A percentile compares a stretch with the other conserved stretches of the same genome.
Conservation (phyloP, 2,329 filamentous ascomycete genomes). For the Parasarocladium wereldwijsianum region DNA sequence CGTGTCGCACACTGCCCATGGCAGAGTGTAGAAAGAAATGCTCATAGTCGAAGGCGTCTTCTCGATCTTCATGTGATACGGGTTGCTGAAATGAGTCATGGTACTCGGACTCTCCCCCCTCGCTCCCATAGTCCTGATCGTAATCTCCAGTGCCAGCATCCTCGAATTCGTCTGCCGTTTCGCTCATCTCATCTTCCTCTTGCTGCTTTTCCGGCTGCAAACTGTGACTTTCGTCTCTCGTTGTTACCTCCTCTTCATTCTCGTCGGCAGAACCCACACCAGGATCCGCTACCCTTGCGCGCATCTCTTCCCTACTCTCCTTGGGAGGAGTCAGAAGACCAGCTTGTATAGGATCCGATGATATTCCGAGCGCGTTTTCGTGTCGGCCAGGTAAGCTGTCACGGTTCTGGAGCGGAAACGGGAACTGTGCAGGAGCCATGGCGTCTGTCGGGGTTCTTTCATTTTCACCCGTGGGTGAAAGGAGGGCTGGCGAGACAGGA, state of each 20-base stretch:
- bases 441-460: conserved; percentile 3
- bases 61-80: conserved; percentile 77
- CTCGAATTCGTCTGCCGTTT: conserved; percentile 7
- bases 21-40: conserved; percentile 91
- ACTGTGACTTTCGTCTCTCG: not conserved
- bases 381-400: too few relatives aligned
- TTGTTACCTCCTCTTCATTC: too few relatives aligned
- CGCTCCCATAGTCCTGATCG: conserved; percentile 41
- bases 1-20: conserved; percentile 57
- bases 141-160: conserved; percentile 10
- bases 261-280: too few relatives aligned
- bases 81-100: conserved; percentile 44
- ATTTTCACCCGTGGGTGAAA: not conserved
- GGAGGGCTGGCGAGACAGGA: conserved; percentile 1
- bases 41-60: conserved; percentile 93
- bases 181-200: conserved; percentile 7
- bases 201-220: not conserved
- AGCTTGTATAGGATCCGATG: too few relatives aligned
- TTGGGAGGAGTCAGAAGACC: too few relatives aligned
- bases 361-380: too few relatives aligned
- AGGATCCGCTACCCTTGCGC: too few relatives aligned
- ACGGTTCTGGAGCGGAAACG: not conserved
- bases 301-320: too few relatives aligned
- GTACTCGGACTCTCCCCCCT: conserved; percentile 49
- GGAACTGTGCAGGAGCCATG: not conserved